A percentile compares a stretch with the other conserved stretches of the same genome.
Evolutionary conservation across 1,139 yeast species (phyloP).

Genomic region (Hyphopichia burtonii): DNA sequence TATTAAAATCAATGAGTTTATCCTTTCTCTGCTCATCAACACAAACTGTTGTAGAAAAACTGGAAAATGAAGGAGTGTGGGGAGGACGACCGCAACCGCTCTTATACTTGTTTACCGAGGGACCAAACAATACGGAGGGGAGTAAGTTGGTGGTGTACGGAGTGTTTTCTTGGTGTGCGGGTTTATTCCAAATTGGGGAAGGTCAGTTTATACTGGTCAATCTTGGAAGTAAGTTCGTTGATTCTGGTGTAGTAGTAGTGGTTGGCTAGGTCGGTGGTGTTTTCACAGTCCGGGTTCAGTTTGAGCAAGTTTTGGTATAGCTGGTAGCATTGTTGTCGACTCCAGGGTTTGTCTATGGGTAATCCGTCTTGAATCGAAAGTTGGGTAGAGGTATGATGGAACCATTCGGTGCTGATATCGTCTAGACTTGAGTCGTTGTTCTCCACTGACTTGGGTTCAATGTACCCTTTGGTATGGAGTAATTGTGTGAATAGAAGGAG

Average conservation of each 20-base stretch:
- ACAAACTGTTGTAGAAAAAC: no score
- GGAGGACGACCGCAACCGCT: no score
- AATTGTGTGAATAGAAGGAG: conserved; percentile 17
- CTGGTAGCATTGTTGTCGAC: conserved; percentile 13
- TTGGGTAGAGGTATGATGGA: conserved; percentile 13
- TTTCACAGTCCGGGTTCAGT: conserved; percentile 9
- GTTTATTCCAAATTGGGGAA: conserved; percentile 5
- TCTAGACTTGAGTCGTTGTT: conserved; percentile 7
- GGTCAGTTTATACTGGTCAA: conserved; percentile 10
- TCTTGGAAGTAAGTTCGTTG: conserved; percentile 13
- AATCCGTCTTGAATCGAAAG: conserved; percentile 9
- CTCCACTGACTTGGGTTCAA: conserved; percentile 10
- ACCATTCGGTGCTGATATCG: conserved; percentile 13
- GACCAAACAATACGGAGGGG: no score
- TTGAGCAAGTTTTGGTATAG: conserved; percentile 14
- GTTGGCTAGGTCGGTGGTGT: conserved; percentile 21
- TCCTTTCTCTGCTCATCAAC: no score
- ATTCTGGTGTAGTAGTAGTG: conserved; percentile 15
- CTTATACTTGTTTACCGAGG: no score
- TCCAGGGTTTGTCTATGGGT: conserved; percentile 7
- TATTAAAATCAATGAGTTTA: no score
- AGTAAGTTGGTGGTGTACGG: no score
- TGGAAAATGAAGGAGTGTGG: no score
- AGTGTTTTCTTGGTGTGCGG: no score
- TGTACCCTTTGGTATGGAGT: conserved; percentile 16